phyloP scores from a whole-genome alignment of 169 alveolate species.

The Plasmodium relictum region DNA sequence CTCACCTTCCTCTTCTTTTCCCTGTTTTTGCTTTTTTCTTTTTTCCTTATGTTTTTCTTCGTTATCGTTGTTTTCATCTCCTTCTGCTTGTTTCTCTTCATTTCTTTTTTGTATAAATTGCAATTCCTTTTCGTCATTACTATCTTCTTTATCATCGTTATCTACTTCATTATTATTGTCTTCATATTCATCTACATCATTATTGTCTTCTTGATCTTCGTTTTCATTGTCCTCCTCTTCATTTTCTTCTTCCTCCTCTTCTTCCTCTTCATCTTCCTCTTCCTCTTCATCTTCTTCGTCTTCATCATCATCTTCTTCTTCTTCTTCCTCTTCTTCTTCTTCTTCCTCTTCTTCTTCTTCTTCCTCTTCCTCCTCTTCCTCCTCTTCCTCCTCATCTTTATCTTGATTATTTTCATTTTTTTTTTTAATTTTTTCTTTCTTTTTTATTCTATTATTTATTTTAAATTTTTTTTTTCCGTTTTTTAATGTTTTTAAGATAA shows the following conservation, averaged over 20 bases:
- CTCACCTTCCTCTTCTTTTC: not conserved
- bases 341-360: not conserved
- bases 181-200: not conserved
- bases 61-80: not conserved
- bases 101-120: not conserved
- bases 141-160: not conserved
- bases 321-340: not conserved
- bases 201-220: not conserved
- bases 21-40: not conserved
- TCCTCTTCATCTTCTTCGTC: not conserved
- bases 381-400: not conserved
- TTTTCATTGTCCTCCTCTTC: not conserved
- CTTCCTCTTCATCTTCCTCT: not conserved
- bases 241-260: not conserved
- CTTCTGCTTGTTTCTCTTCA: not conserved
- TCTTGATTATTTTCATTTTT: slow-evolving; percentile 4
- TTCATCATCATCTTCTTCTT: not conserved
- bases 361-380: not conserved
- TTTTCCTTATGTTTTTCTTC: not conserved
- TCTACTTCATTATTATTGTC: not conserved
- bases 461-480: slow-evolving; percentile 14
- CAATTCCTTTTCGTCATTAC: not conserved
- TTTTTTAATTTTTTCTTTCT: slow-evolving; percentile 12
- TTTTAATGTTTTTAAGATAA: slow-evolving; percentile 7
- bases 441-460: not conserved